Conservation (phyloP, 2,329 filamentous ascomycete genomes). For the Hypoxylon sp. region DNA sequence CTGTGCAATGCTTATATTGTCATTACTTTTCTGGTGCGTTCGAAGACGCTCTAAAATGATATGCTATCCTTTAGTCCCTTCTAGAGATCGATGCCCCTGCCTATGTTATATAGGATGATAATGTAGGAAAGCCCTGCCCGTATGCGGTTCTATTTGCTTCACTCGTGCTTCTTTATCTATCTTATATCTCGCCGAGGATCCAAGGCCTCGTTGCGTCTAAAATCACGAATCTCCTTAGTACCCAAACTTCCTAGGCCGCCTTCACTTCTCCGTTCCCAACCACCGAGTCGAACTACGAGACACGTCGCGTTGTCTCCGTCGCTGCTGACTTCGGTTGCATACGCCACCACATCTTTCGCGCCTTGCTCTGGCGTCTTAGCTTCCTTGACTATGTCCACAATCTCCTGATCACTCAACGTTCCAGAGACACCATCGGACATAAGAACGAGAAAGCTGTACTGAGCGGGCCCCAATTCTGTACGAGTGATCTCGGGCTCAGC, state of each 20-base stretch:
- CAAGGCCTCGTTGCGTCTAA: constrained; percentile 82
- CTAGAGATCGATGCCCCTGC: background rate
- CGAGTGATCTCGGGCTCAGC: constrained; percentile 92
- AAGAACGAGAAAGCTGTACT: constrained; percentile 91
- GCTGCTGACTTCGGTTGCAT: constrained; percentile 85
- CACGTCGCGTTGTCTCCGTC: constrained; percentile 79
- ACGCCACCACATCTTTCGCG: constrained; percentile 82
- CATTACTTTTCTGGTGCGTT: background rate
- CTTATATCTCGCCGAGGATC: constrained; percentile 80
- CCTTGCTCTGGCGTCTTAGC: constrained; percentile 91
- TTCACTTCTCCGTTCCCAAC: constrained; percentile 81
- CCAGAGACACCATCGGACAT: constrained; percentile 92
- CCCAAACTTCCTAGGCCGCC: constrained; percentile 90
- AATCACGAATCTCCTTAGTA: constrained; percentile 92
- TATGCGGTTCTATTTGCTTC: background rate
- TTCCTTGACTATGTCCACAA: constrained; percentile 96
- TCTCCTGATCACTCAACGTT: constrained; percentile 90
- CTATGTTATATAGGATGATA: background rate
- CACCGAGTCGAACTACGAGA: constrained; percentile 76
- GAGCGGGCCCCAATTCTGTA: constrained; percentile 83
- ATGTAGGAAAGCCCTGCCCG: background rate
- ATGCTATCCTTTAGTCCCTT: background rate
- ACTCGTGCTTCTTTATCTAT: constrained; percentile 15
- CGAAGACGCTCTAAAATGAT: background rate
- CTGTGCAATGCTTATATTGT: background rate